Percentiles rank a stretch among this genome's conserved stretches.
Evolutionary conservation across 2,329 filamentous ascomycete species (phyloP).

Genomic region (Bipolaris victoriae): DNA sequence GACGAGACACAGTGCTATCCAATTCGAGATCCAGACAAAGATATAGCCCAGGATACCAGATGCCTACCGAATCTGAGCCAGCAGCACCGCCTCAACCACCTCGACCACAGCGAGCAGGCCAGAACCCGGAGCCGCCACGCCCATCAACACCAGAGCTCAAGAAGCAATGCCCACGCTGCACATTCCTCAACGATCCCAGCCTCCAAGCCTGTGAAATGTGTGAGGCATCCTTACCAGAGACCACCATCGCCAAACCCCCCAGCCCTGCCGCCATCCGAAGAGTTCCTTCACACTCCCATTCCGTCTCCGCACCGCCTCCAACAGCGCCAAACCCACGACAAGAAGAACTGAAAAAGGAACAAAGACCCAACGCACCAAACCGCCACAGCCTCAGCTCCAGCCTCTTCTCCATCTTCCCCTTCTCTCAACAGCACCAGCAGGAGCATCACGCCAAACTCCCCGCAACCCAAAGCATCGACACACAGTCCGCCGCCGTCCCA

Average conservation of each 20-base stretch:
- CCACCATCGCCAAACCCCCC: constrained; percentile 30
- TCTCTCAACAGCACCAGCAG: constrained; percentile 41
- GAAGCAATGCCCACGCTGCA: constrained; percentile 45
- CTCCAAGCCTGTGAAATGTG: constrained; percentile 45
- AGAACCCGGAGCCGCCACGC: constrained; percentile 13
- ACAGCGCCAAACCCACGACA: constrained; percentile 11
- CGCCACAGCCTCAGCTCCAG: constrained; percentile 44
- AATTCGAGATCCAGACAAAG: constrained; percentile 27
- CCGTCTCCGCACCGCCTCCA: constrained; percentile 35
- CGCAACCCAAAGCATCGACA: constrained; percentile 27
- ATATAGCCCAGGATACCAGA: constrained; percentile 37
- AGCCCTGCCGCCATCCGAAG: constrained; percentile 27
- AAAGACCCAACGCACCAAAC: constrained; percentile 32
- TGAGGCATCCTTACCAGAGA: constrained; percentile 33
- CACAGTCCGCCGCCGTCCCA: constrained; percentile 3
- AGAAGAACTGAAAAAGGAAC: constrained; percentile 12
- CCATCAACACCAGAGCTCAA: constrained; percentile 36
- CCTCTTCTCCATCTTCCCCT: constrained; percentile 46
- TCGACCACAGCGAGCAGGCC: constrained; percentile 20
- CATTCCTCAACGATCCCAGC: constrained; percentile 44
- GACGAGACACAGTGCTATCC: constrained; percentile 22
- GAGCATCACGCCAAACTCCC: constrained; percentile 41
- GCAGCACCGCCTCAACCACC: constrained; percentile 26
- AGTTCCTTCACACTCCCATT: constrained; percentile 34
- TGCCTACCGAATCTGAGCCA: constrained; percentile 28